These are phyloP conservation scores for Colletotrichum camelliae DNA, from an alignment of 2,329 filamentous ascomycete genomes.

Conservation along the genomic window DNA sequence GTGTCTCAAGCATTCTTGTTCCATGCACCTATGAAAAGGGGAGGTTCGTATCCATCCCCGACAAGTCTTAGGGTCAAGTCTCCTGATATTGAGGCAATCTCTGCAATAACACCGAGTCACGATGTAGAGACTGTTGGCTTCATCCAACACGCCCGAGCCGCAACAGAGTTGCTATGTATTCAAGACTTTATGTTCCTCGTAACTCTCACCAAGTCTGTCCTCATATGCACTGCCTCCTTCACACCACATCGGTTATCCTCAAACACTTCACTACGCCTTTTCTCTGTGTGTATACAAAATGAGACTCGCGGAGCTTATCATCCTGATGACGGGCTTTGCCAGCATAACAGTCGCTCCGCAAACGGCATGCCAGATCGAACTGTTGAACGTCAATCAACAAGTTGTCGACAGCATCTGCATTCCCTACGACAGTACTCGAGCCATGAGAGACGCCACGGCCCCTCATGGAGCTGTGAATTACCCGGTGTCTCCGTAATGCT, in stretches of 20 bases:
- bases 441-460: neutral
- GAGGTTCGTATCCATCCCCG: neutral
- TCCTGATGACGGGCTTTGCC: neutral
- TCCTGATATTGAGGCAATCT: neutral
- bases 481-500: neutral
- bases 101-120: neutral
- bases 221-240: neutral
- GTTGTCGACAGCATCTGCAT: neutral
- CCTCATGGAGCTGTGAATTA: neutral
- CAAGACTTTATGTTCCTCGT: neutral
- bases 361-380: neutral
- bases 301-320: neutral
- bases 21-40: neutral
- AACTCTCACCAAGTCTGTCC: neutral
- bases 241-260: neutral
- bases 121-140: neutral
- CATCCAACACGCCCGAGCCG: neutral
- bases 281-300: neutral
- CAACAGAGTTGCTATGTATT: neutral
- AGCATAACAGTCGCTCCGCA: neutral
- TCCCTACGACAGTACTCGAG: neutral
- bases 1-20: neutral
- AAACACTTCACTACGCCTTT: neutral
- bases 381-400: neutral
- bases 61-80: neutral